A percentile compares a stretch with the other conserved stretches of the same genome.
Evolutionary conservation across 106 monocot species (phyloP).

Genomic region (Triglochin maritima): DNA sequence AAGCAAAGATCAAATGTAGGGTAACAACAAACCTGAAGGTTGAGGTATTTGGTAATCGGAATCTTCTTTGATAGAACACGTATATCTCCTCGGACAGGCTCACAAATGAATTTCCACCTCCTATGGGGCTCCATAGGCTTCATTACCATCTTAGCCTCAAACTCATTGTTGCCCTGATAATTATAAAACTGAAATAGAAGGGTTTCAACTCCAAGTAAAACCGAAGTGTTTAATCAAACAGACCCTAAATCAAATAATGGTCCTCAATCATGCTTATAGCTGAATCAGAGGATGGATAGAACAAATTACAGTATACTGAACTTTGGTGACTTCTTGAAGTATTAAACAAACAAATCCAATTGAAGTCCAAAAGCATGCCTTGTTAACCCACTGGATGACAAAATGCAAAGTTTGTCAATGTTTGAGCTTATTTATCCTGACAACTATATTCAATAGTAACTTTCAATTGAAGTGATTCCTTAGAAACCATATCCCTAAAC

Average conservation of each 20-base stretch:
- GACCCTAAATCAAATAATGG: background rate
- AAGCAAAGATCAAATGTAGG: no score
- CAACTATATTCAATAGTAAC: no score
- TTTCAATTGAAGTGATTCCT: no score
- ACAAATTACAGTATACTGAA: background rate
- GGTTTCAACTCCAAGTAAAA: background rate
- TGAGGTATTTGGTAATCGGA: slow-evolving; percentile 67
- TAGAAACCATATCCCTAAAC: no score
- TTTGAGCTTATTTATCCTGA: no score
- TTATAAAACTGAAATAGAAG: slow-evolving; percentile 62
- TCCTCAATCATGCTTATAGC: no score
- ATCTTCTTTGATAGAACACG: slow-evolving; percentile 87
- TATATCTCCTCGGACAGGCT: slow-evolving; percentile 66
- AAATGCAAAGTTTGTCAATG: no score
- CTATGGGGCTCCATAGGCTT: slow-evolving; percentile 66
- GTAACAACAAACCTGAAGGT: slow-evolving; percentile 53
- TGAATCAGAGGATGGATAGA: no score
- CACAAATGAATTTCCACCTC: slow-evolving; percentile 74
- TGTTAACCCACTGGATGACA: no score
- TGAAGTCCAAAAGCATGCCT: no score
- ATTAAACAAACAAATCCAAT: no score
- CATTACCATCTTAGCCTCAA: slow-evolving; percentile 64
- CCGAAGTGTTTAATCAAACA: background rate
- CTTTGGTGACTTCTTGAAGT: no score
- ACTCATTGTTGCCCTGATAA: slow-evolving; percentile 52